Conservation (phyloP, 345 rosid genomes). For the Clarkia xantiana region DNA sequence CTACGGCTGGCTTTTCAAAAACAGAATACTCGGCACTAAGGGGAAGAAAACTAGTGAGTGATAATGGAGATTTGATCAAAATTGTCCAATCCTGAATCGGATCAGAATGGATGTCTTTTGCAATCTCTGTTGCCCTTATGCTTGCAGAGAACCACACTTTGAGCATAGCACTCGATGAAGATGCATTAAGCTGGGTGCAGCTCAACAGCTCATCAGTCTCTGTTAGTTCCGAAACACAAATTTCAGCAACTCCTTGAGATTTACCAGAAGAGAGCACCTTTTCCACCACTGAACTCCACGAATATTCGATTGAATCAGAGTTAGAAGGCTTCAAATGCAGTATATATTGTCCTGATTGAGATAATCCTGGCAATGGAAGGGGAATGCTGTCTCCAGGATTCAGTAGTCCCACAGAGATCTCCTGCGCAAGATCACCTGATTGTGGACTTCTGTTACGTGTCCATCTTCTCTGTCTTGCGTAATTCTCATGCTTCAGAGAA, state of each 20-base stretch:
- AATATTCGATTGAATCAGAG: conserved; percentile 34
- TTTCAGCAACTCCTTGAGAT: conserved; percentile 27
- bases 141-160: conserved; percentile 71
- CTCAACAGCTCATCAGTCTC: conserved; percentile 60
- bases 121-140: conserved; percentile 64
- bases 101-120: conserved; percentile 58
- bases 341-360: conserved; percentile 42
- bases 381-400: conserved; percentile 61
- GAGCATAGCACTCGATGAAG: conserved; percentile 41
- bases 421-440: conserved; percentile 18
- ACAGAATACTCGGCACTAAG: conserved; percentile 71
- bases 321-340: conserved; percentile 51
- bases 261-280: conserved; percentile 19
- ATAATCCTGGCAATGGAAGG: conserved; percentile 58
- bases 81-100: conserved; percentile 89
- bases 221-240: conserved; percentile 51
- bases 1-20: conserved; percentile 53
- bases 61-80: conserved; percentile 71
- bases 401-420: conserved; percentile 46
- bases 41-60: conserved; percentile 72
- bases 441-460: conserved; percentile 30
- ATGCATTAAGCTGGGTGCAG: conserved; percentile 46
- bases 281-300: conserved; percentile 76
- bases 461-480: conserved; percentile 62
- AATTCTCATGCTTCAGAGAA: conserved; percentile 24